phyloP scores from a whole-genome alignment of 345 rosid genomes.

The Pelargonium nanum region DNA sequence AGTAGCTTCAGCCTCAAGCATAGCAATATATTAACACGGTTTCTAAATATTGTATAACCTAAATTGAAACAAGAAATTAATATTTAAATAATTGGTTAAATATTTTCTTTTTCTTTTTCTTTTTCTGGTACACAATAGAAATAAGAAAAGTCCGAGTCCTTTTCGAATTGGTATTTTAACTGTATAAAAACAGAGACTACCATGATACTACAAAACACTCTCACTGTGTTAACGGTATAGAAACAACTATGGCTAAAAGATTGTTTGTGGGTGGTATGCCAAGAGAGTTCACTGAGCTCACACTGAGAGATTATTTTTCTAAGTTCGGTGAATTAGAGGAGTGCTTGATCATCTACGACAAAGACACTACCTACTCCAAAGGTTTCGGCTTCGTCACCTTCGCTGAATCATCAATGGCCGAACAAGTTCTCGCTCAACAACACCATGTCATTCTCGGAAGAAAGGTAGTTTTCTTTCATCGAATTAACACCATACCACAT shows the following conservation, averaged over 20 bases:
- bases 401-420: slow-evolving; percentile 6
- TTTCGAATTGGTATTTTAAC: too few relatives aligned
- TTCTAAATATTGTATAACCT: too few relatives aligned
- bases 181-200: too few relatives aligned
- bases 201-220: too few relatives aligned
- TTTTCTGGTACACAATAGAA: too few relatives aligned
- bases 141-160: too few relatives aligned
- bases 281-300: neutral
- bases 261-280: slow-evolving; percentile 19
- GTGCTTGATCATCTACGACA: slow-evolving; percentile 3
- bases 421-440: neutral
- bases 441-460: slow-evolving; percentile 13
- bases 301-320: slow-evolving; percentile 4
- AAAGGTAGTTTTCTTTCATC: slow-evolving; percentile 12
- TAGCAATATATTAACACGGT: too few relatives aligned
- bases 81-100: too few relatives aligned
- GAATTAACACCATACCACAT: too few relatives aligned
- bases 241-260: neutral
- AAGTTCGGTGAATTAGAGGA: slow-evolving; percentile 11
- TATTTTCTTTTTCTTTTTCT: too few relatives aligned
- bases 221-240: neutral
- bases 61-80: too few relatives aligned
- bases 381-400: slow-evolving; percentile 18
- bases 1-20: too few relatives aligned
- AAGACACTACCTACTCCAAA: slow-evolving; percentile 3